Conservation (phyloP, 768 basidiomycete species). For the Wakefieldia striispora region DNA sequence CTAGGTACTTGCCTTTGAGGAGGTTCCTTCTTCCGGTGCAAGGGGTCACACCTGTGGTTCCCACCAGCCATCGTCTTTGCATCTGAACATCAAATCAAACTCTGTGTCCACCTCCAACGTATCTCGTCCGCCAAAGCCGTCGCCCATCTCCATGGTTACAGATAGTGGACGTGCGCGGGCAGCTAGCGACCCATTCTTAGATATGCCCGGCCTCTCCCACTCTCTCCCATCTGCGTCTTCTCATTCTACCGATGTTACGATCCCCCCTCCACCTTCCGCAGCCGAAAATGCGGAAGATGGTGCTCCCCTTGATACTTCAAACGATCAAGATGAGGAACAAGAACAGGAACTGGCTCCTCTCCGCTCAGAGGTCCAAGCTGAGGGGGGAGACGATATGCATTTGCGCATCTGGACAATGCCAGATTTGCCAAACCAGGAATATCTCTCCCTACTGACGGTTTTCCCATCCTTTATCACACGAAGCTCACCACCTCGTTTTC, state of each 20-base stretch:
- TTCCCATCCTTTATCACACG: conserved; percentile 79
- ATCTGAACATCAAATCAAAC: conserved; percentile 57
- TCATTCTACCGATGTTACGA: conserved; percentile 37
- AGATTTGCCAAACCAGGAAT: conserved; percentile 75
- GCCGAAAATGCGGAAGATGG: conserved; percentile 41
- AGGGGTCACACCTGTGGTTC: conserved; percentile 31
- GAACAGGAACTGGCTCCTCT: conserved; percentile 33
- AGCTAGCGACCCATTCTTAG: conserved; percentile 78
- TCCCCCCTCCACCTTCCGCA: conserved; percentile 31
- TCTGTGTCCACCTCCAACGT: conserved; percentile 39
- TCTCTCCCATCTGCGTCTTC: conserved; percentile 56
- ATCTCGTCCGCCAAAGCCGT: conserved; percentile 33
- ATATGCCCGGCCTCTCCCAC: conserved; percentile 60
- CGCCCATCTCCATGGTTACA: conserved; percentile 41
- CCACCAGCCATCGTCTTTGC: conserved; percentile 40
- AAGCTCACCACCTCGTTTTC: conserved; percentile 72
- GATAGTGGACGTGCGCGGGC: conserved; percentile 66
- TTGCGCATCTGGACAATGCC: conserved; percentile 82
- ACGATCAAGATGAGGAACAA: conserved; percentile 32
- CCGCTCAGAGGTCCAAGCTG: conserved; percentile 32
- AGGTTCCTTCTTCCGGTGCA: conserved; percentile 41
- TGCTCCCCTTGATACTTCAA: conserved; percentile 36
- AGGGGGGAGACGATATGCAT: conserved; percentile 44
- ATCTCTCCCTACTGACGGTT: conserved; percentile 59
- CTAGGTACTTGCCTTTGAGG: conserved; percentile 74